Conservation (phyloP, 305 asterid species). For the Solanum hybrid region DNA sequence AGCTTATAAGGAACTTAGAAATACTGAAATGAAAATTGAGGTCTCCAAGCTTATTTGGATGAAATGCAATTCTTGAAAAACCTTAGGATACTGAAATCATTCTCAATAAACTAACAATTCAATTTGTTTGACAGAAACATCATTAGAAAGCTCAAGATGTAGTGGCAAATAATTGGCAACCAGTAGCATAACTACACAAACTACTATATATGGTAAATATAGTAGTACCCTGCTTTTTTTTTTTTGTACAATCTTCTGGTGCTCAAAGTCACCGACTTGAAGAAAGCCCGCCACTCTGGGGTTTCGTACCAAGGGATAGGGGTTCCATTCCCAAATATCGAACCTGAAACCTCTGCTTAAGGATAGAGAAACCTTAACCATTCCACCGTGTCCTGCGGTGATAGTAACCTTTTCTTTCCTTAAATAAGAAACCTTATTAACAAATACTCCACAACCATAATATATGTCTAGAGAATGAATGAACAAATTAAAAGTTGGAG, state of each 20-base stretch:
- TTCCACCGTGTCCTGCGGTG: not conserved
- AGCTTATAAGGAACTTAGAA: conserved; percentile 37
- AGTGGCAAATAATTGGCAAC: not conserved
- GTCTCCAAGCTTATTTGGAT: conserved; percentile 37
- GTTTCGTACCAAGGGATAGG: not conserved
- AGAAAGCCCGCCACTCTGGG: not conserved
- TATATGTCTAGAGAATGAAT: not conserved
- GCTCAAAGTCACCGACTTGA: not conserved
- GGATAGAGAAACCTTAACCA: not conserved
- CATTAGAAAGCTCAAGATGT: not conserved
- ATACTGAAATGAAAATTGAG: conserved; percentile 37
- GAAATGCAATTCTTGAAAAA: not conserved
- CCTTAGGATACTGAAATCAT: not conserved
- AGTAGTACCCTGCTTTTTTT: not conserved
- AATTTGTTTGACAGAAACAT: not conserved
- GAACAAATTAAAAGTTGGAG: not conserved
- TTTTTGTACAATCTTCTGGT: not conserved
- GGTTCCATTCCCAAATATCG: not conserved
- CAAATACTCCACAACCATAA: not conserved
- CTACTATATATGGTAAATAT: not conserved
- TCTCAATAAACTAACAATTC: not conserved
- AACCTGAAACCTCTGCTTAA: not conserved
- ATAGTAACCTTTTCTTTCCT: not conserved
- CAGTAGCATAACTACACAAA: not conserved
- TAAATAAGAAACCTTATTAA: not conserved